Percentiles rank a stretch among this genome's conserved stretches.
Evolutionary conservation across 805 yeast species (phyloP).

Genomic region (Kodamaea hsintzibuensis): DNA sequence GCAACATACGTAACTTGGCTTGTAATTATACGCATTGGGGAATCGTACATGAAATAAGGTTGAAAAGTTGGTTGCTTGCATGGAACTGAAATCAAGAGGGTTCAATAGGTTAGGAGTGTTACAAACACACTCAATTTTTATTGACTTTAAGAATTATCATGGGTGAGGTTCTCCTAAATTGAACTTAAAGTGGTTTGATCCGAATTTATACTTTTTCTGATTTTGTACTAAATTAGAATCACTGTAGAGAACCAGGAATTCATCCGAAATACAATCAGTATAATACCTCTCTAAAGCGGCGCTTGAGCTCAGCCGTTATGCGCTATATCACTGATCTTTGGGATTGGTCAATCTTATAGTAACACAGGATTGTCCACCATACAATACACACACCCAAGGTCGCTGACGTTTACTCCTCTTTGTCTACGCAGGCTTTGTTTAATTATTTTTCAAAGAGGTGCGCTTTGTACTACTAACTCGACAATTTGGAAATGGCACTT

Average conservation of each 20-base stretch:
- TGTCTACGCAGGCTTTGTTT: neutral
- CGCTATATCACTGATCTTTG: neutral
- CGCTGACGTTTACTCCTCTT: neutral
- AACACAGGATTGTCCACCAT: neutral
- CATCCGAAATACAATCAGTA: neutral
- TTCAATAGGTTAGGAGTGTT: neutral
- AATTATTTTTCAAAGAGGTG: neutral
- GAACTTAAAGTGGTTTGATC: neutral
- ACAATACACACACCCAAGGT: neutral
- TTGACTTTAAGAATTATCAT: no score
- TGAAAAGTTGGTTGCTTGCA: neutral
- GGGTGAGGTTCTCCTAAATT: no score
- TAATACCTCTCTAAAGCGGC: neutral
- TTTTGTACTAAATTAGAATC: neutral
- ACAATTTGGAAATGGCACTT: neutral
- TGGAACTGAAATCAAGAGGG: neutral
- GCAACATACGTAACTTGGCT: neutral
- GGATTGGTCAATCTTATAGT: neutral
- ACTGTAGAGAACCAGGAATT: no score
- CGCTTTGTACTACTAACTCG: neutral
- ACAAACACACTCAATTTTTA: no score
- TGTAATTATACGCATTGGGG: neutral
- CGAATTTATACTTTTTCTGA: neutral
- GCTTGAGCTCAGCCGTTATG: neutral
- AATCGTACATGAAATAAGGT: neutral